Base-by-base conservation (phyloP, 2,329 filamentous ascomycete species). In the Sporothrix brunneoviolacea region DNA sequence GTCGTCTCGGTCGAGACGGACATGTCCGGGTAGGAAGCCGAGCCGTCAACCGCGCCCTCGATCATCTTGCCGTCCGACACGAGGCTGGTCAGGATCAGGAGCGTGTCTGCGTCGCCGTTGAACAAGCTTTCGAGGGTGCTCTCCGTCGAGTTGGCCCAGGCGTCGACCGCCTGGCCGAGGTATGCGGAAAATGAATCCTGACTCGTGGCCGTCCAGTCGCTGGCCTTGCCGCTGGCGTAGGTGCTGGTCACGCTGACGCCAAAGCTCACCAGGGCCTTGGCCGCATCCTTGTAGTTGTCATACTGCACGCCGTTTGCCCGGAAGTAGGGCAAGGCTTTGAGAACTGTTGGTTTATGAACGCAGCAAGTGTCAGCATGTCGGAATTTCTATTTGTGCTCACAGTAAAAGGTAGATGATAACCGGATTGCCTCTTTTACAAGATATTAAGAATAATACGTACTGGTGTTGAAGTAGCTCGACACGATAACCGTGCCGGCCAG, bases 31-130 rank as follows among this genome's bases (percentile, higher is more conserved):
- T 21, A n/a, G 45, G 9, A 27, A 19, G 28, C 43, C 18, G 45
- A 39, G 21, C 54, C 38, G 19, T n/a, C n/a, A n/a, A 41, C 22
- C 16, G 18, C 28, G 8, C 45, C 40, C 33, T 51, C 49, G 45
- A 62, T 52, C 24, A 68, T 52, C 35, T 64, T 59, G 19, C 66
- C 66, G 39, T 62, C 55, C 0, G 57, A 40, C 21, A 68, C 63
- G 40, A 58, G 24, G 4, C 49, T 42, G n/a, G 52, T 43, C 8
- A 69, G 56, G 1, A 44, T 18, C 4, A 56, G 30, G 42, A 68
- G 38, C 6, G 56, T 56, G 9, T 48, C 57, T 21, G 54, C 38
- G 0, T 18, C 33, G 41, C 63, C 65, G 48, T 58, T 45, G 28
- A 66, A 64, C 2, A 67, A 30, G 4, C 52, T 39, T 0, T 8